Conservation (phyloP, 495 filamentous ascomycete genomes). For the Penicillium longicatenatum region DNA sequence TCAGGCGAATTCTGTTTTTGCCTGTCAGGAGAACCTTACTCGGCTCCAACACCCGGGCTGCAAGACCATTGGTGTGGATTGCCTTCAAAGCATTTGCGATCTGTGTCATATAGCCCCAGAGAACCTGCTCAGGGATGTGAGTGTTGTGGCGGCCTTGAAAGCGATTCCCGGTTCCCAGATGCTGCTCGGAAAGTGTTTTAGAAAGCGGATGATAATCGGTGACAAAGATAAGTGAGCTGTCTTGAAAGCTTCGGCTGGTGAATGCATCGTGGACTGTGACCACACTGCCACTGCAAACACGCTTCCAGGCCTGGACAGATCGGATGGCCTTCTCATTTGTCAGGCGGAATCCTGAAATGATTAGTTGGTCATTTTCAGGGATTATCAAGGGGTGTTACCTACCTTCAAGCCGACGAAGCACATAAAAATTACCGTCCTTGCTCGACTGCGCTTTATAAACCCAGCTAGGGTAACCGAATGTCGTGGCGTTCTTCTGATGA, state of each 20-base stretch:
- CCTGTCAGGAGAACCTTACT: constrained; percentile 80
- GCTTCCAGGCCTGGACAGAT: constrained; percentile 88
- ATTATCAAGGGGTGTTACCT: constrained; percentile 4
- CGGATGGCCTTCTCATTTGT: constrained; percentile 87
- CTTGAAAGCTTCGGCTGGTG: constrained; percentile 88
- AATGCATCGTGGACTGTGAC: constrained; percentile 91
- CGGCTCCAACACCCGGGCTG: constrained; percentile 78
- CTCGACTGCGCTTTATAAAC: constrained; percentile 92
- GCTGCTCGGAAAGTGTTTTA: constrained; percentile 84
- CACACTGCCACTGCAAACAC: constrained; percentile 76
- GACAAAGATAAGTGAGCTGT: constrained; percentile 92
- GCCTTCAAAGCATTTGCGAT: constrained; percentile 84
- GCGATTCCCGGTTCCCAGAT: constrained; percentile 63
- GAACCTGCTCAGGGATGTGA: constrained; percentile 69
- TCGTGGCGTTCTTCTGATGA: constrained; percentile 69
- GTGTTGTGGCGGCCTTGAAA: constrained; percentile 49
- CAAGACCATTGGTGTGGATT: constrained; percentile 79
- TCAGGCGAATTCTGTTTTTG: constrained; percentile 78
- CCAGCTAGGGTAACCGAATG: constrained; percentile 87
- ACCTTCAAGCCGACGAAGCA: constrained; percentile 83
- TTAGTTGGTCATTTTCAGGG: constrained; percentile 1
- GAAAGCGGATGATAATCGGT: constrained; percentile 91
- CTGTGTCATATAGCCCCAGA: constrained; percentile 94
- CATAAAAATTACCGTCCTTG: constrained; percentile 83
- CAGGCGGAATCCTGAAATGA: constrained; percentile 65